These are phyloP conservation scores for Colletotrichum agaves DNA, from an alignment of 2,329 filamentous ascomycete genomes.

Conservation along the genomic window DNA sequence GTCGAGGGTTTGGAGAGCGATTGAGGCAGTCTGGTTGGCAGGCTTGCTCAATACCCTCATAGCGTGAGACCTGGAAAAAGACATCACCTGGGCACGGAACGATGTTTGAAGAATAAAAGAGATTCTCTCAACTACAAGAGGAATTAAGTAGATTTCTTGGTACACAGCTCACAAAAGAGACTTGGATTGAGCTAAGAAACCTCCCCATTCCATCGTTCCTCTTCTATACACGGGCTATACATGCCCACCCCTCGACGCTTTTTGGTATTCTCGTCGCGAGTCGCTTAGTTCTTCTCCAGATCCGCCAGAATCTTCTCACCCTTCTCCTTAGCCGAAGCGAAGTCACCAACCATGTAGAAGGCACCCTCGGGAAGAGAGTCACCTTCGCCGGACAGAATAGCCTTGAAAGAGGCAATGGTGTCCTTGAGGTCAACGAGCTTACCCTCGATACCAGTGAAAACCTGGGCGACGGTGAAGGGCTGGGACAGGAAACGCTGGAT, in stretches of 20 bases:
- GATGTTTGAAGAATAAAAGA: slow-evolving; percentile 35
- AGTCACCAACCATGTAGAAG: slow-evolving; percentile 99
- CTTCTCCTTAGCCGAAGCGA: slow-evolving; percentile 92
- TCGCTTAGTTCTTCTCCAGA: slow-evolving; percentile 67
- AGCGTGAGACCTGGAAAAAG: neutral
- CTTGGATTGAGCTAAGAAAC: slow-evolving; percentile 64
- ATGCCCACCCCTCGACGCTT: slow-evolving; percentile 54
- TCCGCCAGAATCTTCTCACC: slow-evolving; percentile 99
- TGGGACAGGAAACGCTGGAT: slow-evolving; percentile 99
- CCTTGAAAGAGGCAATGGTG: slow-evolving; percentile 97
- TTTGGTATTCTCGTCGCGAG: slow-evolving; percentile 37
- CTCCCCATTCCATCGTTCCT: slow-evolving; percentile 61
- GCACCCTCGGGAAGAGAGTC: slow-evolving; percentile 94
- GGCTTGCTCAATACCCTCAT: neutral
- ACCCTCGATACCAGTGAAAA: slow-evolving; percentile 95
- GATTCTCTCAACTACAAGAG: slow-evolving; percentile 50
- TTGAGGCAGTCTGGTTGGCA: neutral
- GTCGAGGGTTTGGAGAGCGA: neutral
- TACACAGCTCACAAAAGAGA: slow-evolving; percentile 72
- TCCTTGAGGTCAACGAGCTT: slow-evolving; percentile 98
- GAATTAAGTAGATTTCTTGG: slow-evolving; percentile 64
- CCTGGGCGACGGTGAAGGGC: slow-evolving; percentile 90
- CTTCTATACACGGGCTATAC: slow-evolving; percentile 66
- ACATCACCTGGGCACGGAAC: neutral
- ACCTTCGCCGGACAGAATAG: slow-evolving; percentile 93